These are phyloP conservation scores for Didymella keratinophila DNA, from an alignment of 2,329 filamentous ascomycete genomes.

Conservation along the genomic window DNA sequence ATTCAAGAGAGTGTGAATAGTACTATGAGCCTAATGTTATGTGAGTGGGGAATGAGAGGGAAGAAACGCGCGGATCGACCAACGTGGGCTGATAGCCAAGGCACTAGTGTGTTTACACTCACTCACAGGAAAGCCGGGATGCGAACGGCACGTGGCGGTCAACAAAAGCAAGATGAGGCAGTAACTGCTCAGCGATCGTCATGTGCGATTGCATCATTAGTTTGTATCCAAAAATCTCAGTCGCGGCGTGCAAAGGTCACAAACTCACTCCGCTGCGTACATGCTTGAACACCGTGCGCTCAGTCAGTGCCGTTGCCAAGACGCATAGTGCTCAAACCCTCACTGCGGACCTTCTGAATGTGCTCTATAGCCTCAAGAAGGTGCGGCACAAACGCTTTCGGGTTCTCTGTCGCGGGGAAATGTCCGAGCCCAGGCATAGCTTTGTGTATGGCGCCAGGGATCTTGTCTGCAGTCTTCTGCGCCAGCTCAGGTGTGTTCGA, in stretches of 20 bases:
- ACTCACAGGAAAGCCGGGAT: background rate
- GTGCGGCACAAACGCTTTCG: conserved; percentile 50
- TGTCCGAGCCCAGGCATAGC: conserved; percentile 58
- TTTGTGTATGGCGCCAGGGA: conserved; percentile 55
- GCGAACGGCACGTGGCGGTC: background rate
- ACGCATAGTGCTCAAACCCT: conserved; percentile 43
- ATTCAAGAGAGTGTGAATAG: conserved; percentile 2
- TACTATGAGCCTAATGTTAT: background rate
- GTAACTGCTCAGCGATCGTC: background rate
- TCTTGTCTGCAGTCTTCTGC: conserved; percentile 58
- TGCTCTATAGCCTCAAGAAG: conserved; percentile 51
- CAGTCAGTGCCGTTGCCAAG: conserved; percentile 39
- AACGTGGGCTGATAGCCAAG: background rate
- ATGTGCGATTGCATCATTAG: background rate
- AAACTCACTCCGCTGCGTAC: background rate
- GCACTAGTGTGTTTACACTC: background rate
- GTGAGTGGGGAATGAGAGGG: background rate
- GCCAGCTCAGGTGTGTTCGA: conserved; percentile 57
- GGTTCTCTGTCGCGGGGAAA: conserved; percentile 59
- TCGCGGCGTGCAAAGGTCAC: background rate
- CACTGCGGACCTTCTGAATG: conserved; percentile 46
- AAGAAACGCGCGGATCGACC: background rate
- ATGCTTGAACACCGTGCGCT: background rate
- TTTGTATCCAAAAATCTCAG: background rate
- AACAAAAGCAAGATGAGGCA: background rate